phyloP scores from a whole-genome alignment of 805 yeast genomes.

The Saturnispora bothae region DNA sequence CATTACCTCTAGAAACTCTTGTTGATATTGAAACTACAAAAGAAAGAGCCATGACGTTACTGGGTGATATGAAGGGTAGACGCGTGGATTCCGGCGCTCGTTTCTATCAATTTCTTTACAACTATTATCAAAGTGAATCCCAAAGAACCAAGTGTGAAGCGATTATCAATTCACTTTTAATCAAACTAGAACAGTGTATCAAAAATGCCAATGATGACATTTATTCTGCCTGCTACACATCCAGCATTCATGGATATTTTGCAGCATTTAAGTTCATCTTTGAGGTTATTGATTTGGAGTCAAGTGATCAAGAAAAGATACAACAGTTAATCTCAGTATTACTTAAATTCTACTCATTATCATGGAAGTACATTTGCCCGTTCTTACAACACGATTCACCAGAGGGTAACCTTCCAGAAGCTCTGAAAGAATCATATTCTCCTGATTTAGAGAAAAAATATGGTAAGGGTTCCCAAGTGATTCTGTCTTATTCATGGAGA shows the following conservation, averaged over 20 bases:
- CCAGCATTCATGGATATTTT: constrained; percentile 62
- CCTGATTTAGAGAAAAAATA: constrained; percentile 24
- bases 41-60: constrained; percentile 19
- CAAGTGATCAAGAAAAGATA: neutral
- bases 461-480: constrained; percentile 33
- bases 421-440: constrained; percentile 28
- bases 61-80: constrained; percentile 41
- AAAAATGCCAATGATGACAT: constrained; percentile 27
- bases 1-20: constrained; percentile 22
- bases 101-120: constrained; percentile 41
- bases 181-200: constrained; percentile 26
- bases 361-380: constrained; percentile 37
- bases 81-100: constrained; percentile 75
- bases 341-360: neutral
- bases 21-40: constrained; percentile 17
- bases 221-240: constrained; percentile 34
- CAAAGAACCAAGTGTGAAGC: constrained; percentile 13
- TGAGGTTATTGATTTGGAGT: constrained; percentile 14
- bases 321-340: no score
- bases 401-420: constrained; percentile 50
- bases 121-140: constrained; percentile 22
- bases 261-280: constrained; percentile 40
- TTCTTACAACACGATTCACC: constrained; percentile 61
- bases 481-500: constrained; percentile 71
- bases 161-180: constrained; percentile 27